Evolutionary conservation across 768 basidiomycete genomes (phyloP).

Genomic region (Kwoniella europaea): DNA sequence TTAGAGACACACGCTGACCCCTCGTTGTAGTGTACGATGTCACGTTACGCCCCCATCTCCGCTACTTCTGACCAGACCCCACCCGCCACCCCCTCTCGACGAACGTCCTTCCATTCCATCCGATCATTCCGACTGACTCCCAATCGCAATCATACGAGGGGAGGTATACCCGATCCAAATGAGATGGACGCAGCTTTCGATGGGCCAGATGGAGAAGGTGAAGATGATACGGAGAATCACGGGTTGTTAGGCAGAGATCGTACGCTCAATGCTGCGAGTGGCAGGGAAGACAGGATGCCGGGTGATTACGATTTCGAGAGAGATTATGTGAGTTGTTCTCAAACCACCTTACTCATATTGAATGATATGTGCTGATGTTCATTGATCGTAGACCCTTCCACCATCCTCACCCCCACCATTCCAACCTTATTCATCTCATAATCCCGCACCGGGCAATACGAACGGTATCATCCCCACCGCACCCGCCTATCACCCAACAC

Average conservation of each 20-base stretch:
- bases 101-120: slow-evolving; percentile 39
- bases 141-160: slow-evolving; percentile 3
- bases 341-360: background rate
- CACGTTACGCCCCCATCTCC: slow-evolving; percentile 32
- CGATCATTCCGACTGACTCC: slow-evolving; percentile 35
- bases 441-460: slow-evolving; percentile 55
- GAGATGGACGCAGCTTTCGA: slow-evolving; percentile 84
- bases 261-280: background rate
- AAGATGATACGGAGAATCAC: slow-evolving; percentile 40
- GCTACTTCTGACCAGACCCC: slow-evolving; percentile 24
- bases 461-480: slow-evolving; percentile 53
- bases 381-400: slow-evolving; percentile 44
- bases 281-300: slow-evolving; percentile 37
- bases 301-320: slow-evolving; percentile 58
- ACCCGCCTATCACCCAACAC: slow-evolving; percentile 58
- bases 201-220: slow-evolving; percentile 70
- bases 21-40: slow-evolving; percentile 14
- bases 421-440: slow-evolving; percentile 48
- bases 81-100: slow-evolving; percentile 30
- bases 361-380: background rate
- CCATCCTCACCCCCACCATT: slow-evolving; percentile 55
- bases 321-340: slow-evolving; percentile 46
- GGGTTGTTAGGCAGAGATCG: slow-evolving; percentile 32
- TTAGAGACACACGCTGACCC: background rate
- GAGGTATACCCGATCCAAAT: slow-evolving; percentile 45